phyloP scores from a whole-genome alignment of 495 filamentous ascomycete species.

The Annulohypoxylon moriforme region DNA sequence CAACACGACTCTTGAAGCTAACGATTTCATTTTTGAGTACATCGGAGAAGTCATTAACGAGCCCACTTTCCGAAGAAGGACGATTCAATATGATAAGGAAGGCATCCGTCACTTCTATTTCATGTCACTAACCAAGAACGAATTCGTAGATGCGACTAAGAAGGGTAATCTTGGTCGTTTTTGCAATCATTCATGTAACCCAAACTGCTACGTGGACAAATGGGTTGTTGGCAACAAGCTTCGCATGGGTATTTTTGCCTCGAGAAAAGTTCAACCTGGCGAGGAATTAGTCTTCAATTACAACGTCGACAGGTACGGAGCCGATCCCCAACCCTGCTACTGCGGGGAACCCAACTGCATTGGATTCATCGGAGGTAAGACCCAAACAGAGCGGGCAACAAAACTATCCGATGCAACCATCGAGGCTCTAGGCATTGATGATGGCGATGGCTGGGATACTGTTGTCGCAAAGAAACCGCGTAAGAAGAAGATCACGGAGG shows the following conservation, averaged over 20 bases:
- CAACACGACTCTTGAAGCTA: constrained; percentile 75
- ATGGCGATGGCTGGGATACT: constrained; percentile 90
- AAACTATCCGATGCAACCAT: constrained; percentile 91
- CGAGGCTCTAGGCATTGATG: constrained; percentile 95
- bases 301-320: constrained; percentile 98
- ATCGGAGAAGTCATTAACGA: constrained; percentile 99
- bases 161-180: constrained; percentile 96
- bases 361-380: constrained; percentile 96
- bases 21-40: constrained; percentile 98
- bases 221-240: constrained; percentile 99
- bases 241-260: constrained; percentile 98
- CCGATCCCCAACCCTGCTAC: constrained; percentile 95
- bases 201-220: constrained; percentile 99
- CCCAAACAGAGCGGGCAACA: constrained; percentile 94
- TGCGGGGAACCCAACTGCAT: constrained; percentile 95
- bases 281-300: constrained; percentile 99
- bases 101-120: constrained; percentile 99
- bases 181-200: constrained; percentile 99
- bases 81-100: constrained; percentile 90
- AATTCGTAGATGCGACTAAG: constrained; percentile 98
- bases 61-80: constrained; percentile 83
- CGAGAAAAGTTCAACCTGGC: constrained; percentile 84
- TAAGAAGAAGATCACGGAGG: constrained; percentile 93
- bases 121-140: constrained; percentile 96
- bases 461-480: constrained; percentile 86